Evolutionary conservation across 2,329 filamentous ascomycete species (phyloP), one percentile per base, ranked within the genome.

Genomic region (Colletotrichum neosansevieriae): DNA sequence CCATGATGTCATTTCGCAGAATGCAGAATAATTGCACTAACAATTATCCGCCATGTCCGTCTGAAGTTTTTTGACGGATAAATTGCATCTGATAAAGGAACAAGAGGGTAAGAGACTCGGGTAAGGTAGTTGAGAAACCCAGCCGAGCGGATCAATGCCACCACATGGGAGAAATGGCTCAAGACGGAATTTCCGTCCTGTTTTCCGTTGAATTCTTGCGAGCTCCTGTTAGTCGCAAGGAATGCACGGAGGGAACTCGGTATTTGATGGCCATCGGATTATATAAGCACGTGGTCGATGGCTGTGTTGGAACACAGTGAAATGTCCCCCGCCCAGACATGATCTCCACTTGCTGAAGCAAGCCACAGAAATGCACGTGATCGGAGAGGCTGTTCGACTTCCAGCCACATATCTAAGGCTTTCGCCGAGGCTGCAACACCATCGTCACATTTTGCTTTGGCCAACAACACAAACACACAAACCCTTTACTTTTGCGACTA

Each of bases 141-240:
- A 61, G 36, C 47, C 47, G 58, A 53, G 58, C 45, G 58, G 58
- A 53, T 42, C 58, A 36, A 53, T 34, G 53, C 58, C 36, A 53
- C 58, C 36, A 53, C 58, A 53, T 53, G 47, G 36, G 11, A 42
- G 47, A 61, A 51, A 51, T 53, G 54, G 54, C 66, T 56, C 49
- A 66, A 60, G 54, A 66, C 62, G 61, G 66, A 66, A 60, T 50
- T 60, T 56, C 49, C 40, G 62, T 65, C 61, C 12, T 60, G 61
- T 57, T 69, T 69, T 65, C 61, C 61, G 66, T 21, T 60, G 53
- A 15, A 45, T 40, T 54, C 17, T 49, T 38, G 47, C 34, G 38
- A 49, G n/a, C 29, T 19, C 13, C 19, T 49, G 10, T 51, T 67
- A 57, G 64, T 51, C 64, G 53, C 53, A 58, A 58, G 53, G 45